Percentiles rank a stretch among this genome's conserved stretches.
phyloP scores from a whole-genome alignment of 2,329 filamentous ascomycete genomes.

The Colletotrichum scovillei region DNA sequence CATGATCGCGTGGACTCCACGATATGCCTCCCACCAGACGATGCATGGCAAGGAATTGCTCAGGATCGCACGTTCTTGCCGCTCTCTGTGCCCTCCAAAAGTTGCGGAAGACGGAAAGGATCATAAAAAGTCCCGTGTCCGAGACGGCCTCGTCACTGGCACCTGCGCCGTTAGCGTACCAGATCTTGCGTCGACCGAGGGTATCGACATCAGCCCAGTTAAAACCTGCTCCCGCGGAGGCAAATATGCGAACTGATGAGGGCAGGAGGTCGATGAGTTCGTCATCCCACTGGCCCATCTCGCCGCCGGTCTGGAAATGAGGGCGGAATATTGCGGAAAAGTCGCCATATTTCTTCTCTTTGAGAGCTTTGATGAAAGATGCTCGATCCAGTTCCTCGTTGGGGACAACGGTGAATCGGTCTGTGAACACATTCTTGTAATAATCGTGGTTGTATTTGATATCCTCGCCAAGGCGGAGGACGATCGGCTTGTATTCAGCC shows the following conservation, averaged over 20 bases:
- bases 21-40: constrained; percentile 57
- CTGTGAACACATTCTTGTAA: constrained; percentile 50
- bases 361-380: constrained; percentile 53
- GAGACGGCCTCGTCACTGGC: constrained; percentile 56
- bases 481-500: constrained; percentile 43
- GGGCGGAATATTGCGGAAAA: constrained; percentile 62
- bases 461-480: constrained; percentile 57
- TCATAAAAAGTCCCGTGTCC: constrained; percentile 54
- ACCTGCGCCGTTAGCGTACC: constrained; percentile 55
- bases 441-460: constrained; percentile 60
- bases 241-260: constrained; percentile 64
- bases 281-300: constrained; percentile 71
- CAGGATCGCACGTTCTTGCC: constrained; percentile 54
- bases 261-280: constrained; percentile 67
- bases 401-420: constrained; percentile 53
- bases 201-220: constrained; percentile 70
- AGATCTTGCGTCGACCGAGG: constrained; percentile 51
- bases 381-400: constrained; percentile 49
- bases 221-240: constrained; percentile 70
- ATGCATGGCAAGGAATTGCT: constrained; percentile 54
- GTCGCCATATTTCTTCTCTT: constrained; percentile 47
- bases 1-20: constrained; percentile 58
- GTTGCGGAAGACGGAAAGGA: constrained; percentile 60
- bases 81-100: constrained; percentile 60
- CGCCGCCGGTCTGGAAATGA: constrained; percentile 70